Evolutionary conservation across 2,329 filamentous ascomycete species (phyloP), one percentile per base, ranked within the genome.

Genomic region (Aaosphaeria pasadenensis): DNA sequence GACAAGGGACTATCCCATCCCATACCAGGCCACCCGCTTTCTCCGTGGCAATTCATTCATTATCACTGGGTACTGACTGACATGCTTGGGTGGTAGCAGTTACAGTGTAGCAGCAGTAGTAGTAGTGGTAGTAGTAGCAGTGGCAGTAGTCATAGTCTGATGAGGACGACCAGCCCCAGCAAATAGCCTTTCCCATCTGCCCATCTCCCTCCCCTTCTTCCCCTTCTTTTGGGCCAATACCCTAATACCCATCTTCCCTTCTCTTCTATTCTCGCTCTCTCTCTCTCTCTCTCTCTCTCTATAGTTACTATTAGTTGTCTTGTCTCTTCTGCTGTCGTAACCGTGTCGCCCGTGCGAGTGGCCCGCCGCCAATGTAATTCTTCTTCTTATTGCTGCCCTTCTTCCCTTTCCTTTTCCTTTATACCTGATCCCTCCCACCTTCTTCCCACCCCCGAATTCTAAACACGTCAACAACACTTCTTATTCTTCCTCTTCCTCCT

Each of bases 281-380:
- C 33, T 36, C 33, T 36, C 33, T 9, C 33, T 36, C 33, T 9
- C 33, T 58, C 48, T 51, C 56, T 57, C 52, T 59, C 53, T 56
- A 57, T 59, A 53, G 57, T 59, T 62, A 60, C 17, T 60, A 51
- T 60, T 59, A 63, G 62, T 62, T 64, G 60, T 58, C 64, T 52
- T 62, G 17, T 24, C 17, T 24, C 17, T 24, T 24, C 17, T 24
- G 17, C 17, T 24, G 17, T 67, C 62, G 63, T 64, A 63, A 65
- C 62, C 54, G 56, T 24, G 17, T 60, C 48, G 57, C 54, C 54
- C 54, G 58, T 58, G 56, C 55, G 52, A 9, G 45, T 54, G 49
- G 52, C 61, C 60, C 59, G 60, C 59, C 61, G 39, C 41, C 60
- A 24, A 24, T 24, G 17, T 24, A 24, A 24, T 24, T 24, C 17